Base-by-base conservation (phyloP, 2,329 filamentous ascomycete genomes). In the Paraphoma chrysanthemicola region DNA sequence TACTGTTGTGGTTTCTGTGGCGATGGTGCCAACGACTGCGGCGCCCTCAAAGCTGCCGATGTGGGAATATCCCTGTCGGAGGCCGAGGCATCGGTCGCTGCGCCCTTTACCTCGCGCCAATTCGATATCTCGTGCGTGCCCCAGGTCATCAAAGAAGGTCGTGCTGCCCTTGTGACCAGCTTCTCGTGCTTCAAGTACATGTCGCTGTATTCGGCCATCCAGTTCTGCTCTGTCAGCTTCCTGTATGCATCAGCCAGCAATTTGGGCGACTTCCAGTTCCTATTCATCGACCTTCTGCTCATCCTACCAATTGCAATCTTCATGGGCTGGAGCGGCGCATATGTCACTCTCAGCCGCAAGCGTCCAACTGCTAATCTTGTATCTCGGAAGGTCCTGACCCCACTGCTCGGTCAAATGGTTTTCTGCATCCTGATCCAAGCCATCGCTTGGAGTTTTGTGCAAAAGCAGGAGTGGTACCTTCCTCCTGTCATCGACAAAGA, bases 181-280 rank as follows among this genome's bases (percentile, higher is more conserved):
- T 99, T 99, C 81, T 96, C 92, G 80, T 99, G 95, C 81, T 99
- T 99, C 85, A 99, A 98, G 81, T 99, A 96, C 79, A 99, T 99
- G 96, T 96, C 91, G 68, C 80, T 99, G 63, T 99, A 99, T 81
- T 98, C 93, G 2, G 94, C 95, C n/a, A 99, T 99, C 64, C 95
- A 99, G 77, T 99, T 99, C 81, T 96, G 92, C 7, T 92, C 92
- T 0, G 96, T 99, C 71, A 96, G 91, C 83, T 97, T 99, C 74
- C 84, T 99, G 14, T 99, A 99, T 77, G 91, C 93, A 6, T 93
- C 89, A 7, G 96, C 91, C 10, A 96, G 92, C 8, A 99, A 99
- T 73, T 82, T 99, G 6, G 96, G 95, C 48, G 95, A 99, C 76
- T 98, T 99, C 73, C 95, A 98, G 82, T 99, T 97, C 75, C 83